Percentiles rank a stretch among this genome's conserved stretches.
These are phyloP conservation scores for Aspergillus conjunctus DNA, from an alignment of 495 filamentous ascomycete species.

Conservation along the genomic window DNA sequence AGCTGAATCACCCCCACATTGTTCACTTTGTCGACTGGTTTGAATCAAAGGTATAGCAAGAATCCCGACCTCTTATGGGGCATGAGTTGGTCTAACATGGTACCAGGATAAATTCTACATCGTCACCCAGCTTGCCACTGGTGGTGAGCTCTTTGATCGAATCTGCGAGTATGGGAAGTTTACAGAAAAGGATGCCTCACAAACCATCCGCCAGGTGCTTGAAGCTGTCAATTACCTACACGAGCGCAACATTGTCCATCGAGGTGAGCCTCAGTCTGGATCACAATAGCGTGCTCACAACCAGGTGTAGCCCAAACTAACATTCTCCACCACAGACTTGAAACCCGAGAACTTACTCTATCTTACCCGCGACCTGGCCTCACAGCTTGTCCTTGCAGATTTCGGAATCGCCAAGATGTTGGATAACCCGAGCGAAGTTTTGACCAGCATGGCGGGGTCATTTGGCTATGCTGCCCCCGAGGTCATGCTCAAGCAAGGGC, in stretches of 20 bases:
- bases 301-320: not conserved
- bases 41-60: slow-evolving; percentile 69
- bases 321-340: slow-evolving; percentile 62
- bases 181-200: slow-evolving; percentile 97
- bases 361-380: slow-evolving; percentile 72
- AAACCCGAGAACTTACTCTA: slow-evolving; percentile 99
- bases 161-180: slow-evolving; percentile 99
- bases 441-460: slow-evolving; percentile 98
- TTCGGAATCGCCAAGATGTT: slow-evolving; percentile 99
- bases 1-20: slow-evolving; percentile 90
- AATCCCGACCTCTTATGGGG: not conserved
- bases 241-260: slow-evolving; percentile 91
- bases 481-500: slow-evolving; percentile 96
- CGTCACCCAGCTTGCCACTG: slow-evolving; percentile 93
- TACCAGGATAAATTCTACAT: slow-evolving; percentile 98
- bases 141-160: slow-evolving; percentile 95
- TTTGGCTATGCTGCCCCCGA: slow-evolving; percentile 98
- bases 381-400: slow-evolving; percentile 89
- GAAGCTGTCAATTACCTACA: slow-evolving; percentile 96
- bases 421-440: slow-evolving; percentile 81
- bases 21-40: slow-evolving; percentile 99
- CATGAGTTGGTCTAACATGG: slow-evolving; percentile 15
- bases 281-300: not conserved
- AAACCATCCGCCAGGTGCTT: slow-evolving; percentile 93
- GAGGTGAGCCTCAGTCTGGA: slow-evolving; percentile 60